Percentiles rank a stretch among this genome's conserved stretches.
Conservation (phyloP, 2,329 filamentous ascomycete species). For the Hymenoscyphus fructigenus region DNA sequence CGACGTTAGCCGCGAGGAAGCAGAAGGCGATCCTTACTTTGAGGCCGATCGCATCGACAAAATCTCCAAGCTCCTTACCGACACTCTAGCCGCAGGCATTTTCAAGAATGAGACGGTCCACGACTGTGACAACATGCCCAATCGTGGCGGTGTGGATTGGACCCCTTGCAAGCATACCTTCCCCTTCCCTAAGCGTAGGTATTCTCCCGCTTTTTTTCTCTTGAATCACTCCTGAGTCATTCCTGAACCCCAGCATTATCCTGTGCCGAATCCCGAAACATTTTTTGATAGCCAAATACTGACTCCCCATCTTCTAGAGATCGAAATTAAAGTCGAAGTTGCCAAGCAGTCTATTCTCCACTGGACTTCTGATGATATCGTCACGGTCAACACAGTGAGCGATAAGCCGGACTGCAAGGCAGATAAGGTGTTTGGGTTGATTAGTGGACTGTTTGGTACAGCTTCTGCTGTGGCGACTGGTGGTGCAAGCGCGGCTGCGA, state of each 20-base stretch:
- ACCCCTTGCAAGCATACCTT: background rate
- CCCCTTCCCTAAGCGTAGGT: background rate
- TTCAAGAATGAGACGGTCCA: background rate
- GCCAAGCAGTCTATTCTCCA: background rate
- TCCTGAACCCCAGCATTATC: too few relatives aligned
- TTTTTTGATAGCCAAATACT: too few relatives aligned
- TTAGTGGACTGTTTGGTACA: background rate
- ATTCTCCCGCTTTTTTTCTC: too few relatives aligned
- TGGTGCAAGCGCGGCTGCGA: background rate
- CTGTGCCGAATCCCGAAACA: too few relatives aligned
- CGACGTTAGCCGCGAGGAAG: background rate
- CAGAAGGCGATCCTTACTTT: slow-evolving; percentile 6
- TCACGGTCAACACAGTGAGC: background rate
- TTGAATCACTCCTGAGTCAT: too few relatives aligned
- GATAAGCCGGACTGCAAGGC: background rate
- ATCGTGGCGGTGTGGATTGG: background rate
- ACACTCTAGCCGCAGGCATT: background rate
- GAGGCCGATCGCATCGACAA: background rate
- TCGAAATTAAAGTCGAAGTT: background rate
- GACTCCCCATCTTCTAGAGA: too few relatives aligned
- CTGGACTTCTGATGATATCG: background rate
- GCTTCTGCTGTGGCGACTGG: slow-evolving; percentile 4
- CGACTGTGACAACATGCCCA: background rate
- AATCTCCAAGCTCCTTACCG: background rate
- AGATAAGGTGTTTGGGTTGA: background rate